Conservation (phyloP, 331 rosid genomes). For the Pyrus hybrid region DNA sequence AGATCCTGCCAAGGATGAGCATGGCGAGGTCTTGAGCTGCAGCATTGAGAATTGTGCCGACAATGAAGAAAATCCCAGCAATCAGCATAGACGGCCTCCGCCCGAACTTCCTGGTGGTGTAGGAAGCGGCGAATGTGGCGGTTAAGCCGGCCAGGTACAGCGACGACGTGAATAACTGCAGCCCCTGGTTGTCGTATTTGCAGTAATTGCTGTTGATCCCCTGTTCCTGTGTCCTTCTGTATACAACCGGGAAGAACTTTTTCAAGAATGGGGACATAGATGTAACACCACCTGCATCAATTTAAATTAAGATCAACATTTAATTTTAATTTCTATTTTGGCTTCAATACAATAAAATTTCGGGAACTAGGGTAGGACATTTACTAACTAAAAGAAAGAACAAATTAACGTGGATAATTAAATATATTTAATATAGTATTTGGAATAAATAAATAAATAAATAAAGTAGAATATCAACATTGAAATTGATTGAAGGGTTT, state of each 20-base stretch:
- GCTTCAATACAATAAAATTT: too few relatives aligned
- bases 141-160: slow-evolving; percentile 72
- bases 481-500: neutral
- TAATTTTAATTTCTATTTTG: neutral
- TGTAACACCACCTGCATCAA: slow-evolving; percentile 69
- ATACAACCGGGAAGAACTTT: slow-evolving; percentile 68
- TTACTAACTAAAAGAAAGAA: too few relatives aligned
- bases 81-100: slow-evolving; percentile 67
- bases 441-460: neutral
- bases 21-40: slow-evolving; percentile 60
- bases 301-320: neutral
- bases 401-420: neutral
- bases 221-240: slow-evolving; percentile 17
- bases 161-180: slow-evolving; percentile 83
- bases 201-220: slow-evolving; percentile 43
- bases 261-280: slow-evolving; percentile 55
- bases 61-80: slow-evolving; percentile 62
- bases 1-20: slow-evolving; percentile 75
- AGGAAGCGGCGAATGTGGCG: slow-evolving; percentile 73
- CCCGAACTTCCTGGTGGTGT: slow-evolving; percentile 60
- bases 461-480: neutral
- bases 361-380: too few relatives aligned
- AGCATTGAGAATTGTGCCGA: slow-evolving; percentile 46
- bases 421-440: neutral
- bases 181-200: slow-evolving; percentile 66